These are phyloP conservation scores for Sclerotinia subarctica DNA, from an alignment of 2,329 filamentous ascomycete species.

Conservation along the genomic window DNA sequence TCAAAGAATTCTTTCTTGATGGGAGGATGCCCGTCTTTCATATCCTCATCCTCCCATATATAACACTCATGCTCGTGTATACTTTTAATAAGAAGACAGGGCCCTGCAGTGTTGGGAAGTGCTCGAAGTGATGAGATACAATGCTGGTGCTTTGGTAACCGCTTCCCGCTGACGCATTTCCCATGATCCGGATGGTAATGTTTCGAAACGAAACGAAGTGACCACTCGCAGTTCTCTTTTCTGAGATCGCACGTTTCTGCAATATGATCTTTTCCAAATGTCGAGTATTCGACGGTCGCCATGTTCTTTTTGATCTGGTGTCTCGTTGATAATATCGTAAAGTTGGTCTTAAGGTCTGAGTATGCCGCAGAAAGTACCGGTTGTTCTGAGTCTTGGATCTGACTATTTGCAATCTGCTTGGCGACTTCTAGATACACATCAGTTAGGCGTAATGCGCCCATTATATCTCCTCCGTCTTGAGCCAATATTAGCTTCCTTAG, in stretches of 20 bases:
- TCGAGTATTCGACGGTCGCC: neutral
- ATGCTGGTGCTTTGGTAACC: constrained; percentile 2
- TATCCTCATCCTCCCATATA: neutral
- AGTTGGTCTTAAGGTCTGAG: neutral
- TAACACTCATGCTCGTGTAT: constrained; percentile 2
- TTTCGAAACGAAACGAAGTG: neutral
- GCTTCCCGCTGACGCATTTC: neutral
- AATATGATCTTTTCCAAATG: neutral
- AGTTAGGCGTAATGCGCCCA: neutral
- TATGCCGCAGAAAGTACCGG: constrained; percentile 1
- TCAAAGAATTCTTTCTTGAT: neutral
- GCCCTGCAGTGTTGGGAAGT: neutral
- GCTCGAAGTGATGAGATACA: constrained; percentile 1
- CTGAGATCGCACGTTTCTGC: neutral
- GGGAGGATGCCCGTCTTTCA: neutral
- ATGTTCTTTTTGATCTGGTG: neutral
- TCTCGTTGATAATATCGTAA: neutral
- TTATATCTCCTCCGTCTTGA: neutral
- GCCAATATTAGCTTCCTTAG: neutral
- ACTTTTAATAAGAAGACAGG: constrained; percentile 1
- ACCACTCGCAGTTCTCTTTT: neutral
- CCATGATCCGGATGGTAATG: constrained; percentile 6
- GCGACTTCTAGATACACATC: neutral
- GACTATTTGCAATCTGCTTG: neutral
- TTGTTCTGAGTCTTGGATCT: neutral